Base-by-base conservation (phyloP, 805 yeast species). In the Myxozyma monticola region DNA sequence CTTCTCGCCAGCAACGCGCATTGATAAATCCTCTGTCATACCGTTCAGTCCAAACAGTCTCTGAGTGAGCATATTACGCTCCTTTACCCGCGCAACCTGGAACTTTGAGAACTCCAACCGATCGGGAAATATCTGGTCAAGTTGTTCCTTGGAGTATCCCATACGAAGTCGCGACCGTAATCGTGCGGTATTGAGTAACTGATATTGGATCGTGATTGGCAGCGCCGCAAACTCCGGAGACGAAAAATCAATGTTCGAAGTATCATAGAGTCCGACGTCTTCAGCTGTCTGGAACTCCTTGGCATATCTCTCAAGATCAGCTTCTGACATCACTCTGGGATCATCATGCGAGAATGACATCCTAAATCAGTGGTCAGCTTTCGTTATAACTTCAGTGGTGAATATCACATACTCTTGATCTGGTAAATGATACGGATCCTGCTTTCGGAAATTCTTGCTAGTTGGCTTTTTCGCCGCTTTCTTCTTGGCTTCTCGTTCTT, bases 111-210 rank as follows among this genome's bases (percentile, higher is more conserved):
- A 93, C 53, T 89, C 96, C 79, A 87, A 76, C 45, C 90, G 80
- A 61, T 86, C 76, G 0, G 96, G 95, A 61, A 91, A 93, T 47
- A 88, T 70, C 3, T 78, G 71, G 57, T 87, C 86, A 30, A 93
- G 72, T 62, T 93, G 97, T n/a, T 86, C 89, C 49, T 89, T 87
- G 0, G 91, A 75, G 63, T 86, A 90, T 0, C 99, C 99, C 96
- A 93, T 84, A 70, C 99, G 81, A 65, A 93, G 76, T 50, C 99
- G 72, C 0, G 97, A 90, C 54, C 88, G 77, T 22, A 89, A 70
- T 49, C 99, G 68, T 14, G 95, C 76, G 51, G 87, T 88, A 8
- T 93, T 87, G 10, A 93, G 70, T 2, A 88, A 79, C 78, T 89
- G 88, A 64, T 93, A 93, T 64, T 89, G 96, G 0, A 96, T 83